phyloP scores from a whole-genome alignment of 2,329 filamentous ascomycete species.

The Cercospora brassicicola region DNA sequence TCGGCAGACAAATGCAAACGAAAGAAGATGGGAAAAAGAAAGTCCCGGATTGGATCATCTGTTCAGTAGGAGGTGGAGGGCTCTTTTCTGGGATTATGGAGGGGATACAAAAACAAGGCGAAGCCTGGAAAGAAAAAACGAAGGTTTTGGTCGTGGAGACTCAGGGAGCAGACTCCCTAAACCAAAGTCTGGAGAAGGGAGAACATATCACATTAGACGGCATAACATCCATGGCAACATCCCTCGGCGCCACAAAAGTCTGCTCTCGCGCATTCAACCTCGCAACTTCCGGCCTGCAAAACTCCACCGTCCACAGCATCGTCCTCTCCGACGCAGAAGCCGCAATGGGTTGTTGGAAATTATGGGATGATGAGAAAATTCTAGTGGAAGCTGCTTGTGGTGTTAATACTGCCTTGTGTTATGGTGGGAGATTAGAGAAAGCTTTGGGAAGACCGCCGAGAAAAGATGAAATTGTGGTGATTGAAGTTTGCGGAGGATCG shows the following conservation, averaged over 20 bases:
- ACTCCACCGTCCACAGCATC: conserved; percentile 57
- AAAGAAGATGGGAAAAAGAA: conserved; percentile 18
- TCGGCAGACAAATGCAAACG: conserved; percentile 42
- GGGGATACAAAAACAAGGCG: conserved; percentile 57
- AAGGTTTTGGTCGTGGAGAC: conserved; percentile 75
- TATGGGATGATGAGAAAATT: conserved; percentile 78
- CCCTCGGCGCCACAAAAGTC: conserved; percentile 71
- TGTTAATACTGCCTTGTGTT: conserved; percentile 70
- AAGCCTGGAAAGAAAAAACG: conserved; percentile 32
- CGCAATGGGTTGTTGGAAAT: conserved; percentile 70
- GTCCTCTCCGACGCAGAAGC: conserved; percentile 76
- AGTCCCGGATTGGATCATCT: conserved; percentile 69
- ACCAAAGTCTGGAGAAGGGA: conserved; percentile 57
- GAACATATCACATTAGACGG: conserved; percentile 59
- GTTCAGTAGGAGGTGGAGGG: conserved; percentile 78
- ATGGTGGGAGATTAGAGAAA: conserved; percentile 62
- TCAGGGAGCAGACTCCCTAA: conserved; percentile 59
- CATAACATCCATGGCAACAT: conserved; percentile 75
- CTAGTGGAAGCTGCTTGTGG: conserved; percentile 85
- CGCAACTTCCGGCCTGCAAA: conserved; percentile 34
- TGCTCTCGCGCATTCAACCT: conserved; percentile 67
- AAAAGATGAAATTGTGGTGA: conserved; percentile 66
- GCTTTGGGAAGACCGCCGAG: conserved; percentile 43
- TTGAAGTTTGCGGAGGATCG: conserved; percentile 76
- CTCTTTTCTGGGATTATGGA: conserved; percentile 73